These are phyloP conservation scores for Ogataea parapolymorpha DNA, from an alignment of 805 yeast species.

Conservation along the genomic window DNA sequence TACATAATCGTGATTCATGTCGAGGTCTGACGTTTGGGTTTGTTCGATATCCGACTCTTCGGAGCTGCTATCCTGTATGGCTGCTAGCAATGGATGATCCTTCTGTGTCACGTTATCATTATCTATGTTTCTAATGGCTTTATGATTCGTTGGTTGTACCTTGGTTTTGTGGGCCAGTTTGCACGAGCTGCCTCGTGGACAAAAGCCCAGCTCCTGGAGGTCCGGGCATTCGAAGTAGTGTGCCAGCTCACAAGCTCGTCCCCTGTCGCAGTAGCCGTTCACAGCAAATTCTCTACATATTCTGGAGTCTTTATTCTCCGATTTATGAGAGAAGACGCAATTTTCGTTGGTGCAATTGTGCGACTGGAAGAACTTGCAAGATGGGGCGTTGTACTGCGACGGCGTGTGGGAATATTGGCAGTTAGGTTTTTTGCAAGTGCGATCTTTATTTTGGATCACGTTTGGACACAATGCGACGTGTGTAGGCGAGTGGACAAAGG, in stretches of 20 bases:
- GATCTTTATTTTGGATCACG: constrained; percentile 36
- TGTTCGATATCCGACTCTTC: constrained; percentile 11
- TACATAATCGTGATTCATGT: constrained; percentile 20
- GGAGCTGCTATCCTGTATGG: constrained; percentile 12
- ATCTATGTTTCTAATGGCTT: constrained; percentile 27
- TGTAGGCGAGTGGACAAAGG: constrained; percentile 47
- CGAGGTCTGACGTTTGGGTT: constrained; percentile 11
- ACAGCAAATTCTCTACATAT: constrained; percentile 67
- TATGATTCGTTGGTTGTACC: constrained; percentile 2
- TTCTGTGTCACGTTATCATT: constrained; percentile 28
- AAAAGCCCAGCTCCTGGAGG: constrained; percentile 54
- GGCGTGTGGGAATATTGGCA: constrained; percentile 59
- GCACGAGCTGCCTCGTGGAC: constrained; percentile 53
- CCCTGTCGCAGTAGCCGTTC: constrained; percentile 66
- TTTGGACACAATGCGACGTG: constrained; percentile 55
- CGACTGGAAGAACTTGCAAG: constrained; percentile 50
- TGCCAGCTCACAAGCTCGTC: constrained; percentile 50
- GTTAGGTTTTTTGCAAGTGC: constrained; percentile 42
- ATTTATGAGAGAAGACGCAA: constrained; percentile 52
- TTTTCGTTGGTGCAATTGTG: constrained; percentile 46
- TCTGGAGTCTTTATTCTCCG: constrained; percentile 33
- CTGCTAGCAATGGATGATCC: constrained; percentile 16
- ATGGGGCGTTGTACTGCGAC: constrained; percentile 56
- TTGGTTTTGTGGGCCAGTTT: constrained; percentile 44
- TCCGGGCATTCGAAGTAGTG: constrained; percentile 73